Base-by-base conservation (phyloP, 495 filamentous ascomycete genomes). In the Penicillium atrosanguineum region DNA sequence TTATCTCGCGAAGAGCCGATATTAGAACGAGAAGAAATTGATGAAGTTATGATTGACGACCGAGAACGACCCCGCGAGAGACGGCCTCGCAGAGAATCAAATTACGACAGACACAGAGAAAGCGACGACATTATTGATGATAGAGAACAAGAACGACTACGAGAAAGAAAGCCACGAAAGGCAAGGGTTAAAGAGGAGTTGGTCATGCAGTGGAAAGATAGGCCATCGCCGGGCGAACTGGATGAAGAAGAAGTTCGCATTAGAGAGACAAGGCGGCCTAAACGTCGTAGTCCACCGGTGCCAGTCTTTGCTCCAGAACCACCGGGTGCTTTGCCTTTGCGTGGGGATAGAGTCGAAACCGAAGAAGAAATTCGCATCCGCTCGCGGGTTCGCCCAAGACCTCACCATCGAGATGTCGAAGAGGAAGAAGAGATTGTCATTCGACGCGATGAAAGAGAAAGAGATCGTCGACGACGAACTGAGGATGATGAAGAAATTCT, bases 171-270 rank as follows among this genome's bases (percentile, higher is more conserved):
- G 28, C 14, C 21, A 20, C 29, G 46, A 39, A 48, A 56, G 6
- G n/a, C 14, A 2, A 40, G 36, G 25, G 23, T 52, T 11, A 53
- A 62, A 14, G 58, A 59, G 5, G 59, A 63, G 15, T 19, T 43
- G 3, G 44, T 56, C 7, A 58, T 54, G 40, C 51, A 48, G 16
- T 58, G 56, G 45, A 62, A 60, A 44, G 62, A 65, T 34, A 44
- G 52, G 34, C 61, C 53, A 1, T 51, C 53, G 14, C 46, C 58
- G 0, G 36, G 49, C 14, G 62, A 60, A 15, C 6, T 58, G 23
- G 59, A 58, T 3, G 51, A 52, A 1, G 54, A 60, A n/a, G 61
- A 58, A 16, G 15, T 60, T 26, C 46, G 29, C 7, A 9, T 44
- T 2, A 56, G 37, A 3, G 52, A 56, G 18, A 50, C 41, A 29